Evolutionary conservation across 148 eudicot species (phyloP).

Genomic region (Camellia granthamiana): DNA sequence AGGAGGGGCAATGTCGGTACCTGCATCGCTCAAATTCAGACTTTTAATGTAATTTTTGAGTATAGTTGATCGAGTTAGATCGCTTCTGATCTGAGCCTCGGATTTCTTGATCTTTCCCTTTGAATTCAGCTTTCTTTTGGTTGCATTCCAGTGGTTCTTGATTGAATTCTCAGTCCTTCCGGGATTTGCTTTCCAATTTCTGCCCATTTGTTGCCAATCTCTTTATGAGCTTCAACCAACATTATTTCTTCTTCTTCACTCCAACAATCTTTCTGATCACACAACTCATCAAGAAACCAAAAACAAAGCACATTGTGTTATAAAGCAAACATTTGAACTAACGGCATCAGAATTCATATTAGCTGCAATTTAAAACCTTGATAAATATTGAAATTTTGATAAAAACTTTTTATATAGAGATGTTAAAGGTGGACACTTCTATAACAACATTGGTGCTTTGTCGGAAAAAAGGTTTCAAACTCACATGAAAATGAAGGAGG

Average conservation of each 20-base stretch:
- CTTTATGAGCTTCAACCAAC: constrained; percentile 52
- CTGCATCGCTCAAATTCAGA: constrained; percentile 11
- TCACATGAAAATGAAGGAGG: constrained; percentile 22
- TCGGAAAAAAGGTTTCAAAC: constrained; percentile 4
- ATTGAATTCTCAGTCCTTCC: constrained; percentile 65
- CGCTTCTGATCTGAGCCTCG: constrained; percentile 11
- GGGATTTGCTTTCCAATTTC: constrained; percentile 70
- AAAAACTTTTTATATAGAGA: not conserved
- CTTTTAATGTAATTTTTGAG: constrained; percentile 58
- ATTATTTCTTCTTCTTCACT: constrained; percentile 71
- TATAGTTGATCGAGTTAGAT: constrained; percentile 26
- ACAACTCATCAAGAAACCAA: not conserved
- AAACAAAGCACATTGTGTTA: not conserved
- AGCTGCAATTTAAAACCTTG: too few relatives aligned
- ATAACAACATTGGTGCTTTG: constrained; percentile 15
- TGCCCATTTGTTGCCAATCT: constrained; percentile 72
- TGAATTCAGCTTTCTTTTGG: constrained; percentile 63
- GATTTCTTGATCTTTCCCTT: constrained; percentile 46
- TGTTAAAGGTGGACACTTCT: not conserved
- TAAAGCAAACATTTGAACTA: not conserved
- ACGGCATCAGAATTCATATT: too few relatives aligned
- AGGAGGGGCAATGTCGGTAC: not conserved
- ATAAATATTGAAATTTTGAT: not conserved
- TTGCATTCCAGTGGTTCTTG: constrained; percentile 91
- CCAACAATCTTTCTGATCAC: constrained; percentile 60